phyloP scores from a whole-genome alignment of 192 early-diverging fungal species.

The Pilaira anomala region DNA sequence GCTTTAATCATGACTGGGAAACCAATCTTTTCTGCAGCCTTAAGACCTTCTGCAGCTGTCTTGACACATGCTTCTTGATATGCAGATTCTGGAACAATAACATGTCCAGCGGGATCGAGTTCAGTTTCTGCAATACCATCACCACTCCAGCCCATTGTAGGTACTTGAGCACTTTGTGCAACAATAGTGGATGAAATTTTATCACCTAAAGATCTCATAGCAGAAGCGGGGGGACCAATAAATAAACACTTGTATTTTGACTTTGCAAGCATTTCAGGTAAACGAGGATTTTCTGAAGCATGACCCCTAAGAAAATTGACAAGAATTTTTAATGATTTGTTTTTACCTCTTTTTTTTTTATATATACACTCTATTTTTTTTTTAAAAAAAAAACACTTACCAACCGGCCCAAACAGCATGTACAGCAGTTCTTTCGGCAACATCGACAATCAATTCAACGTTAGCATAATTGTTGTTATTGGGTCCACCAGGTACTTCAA shows the following conservation, averaged over 20 bases:
- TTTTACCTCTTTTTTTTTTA: not conserved
- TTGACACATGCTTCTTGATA: conserved; percentile 83
- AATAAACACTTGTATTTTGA: conserved; percentile 85
- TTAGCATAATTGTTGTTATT: conserved; percentile 99
- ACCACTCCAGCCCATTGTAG: conserved; percentile 95
- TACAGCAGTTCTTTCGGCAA: conserved; percentile 93
- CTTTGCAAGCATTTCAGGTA: conserved; percentile 87
- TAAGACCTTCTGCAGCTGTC: conserved; percentile 81
- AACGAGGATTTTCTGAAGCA: conserved; percentile 95
- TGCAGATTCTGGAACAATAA: conserved; percentile 77
- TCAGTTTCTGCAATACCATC: conserved; percentile 74
- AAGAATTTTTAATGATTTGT: conserved; percentile 1
- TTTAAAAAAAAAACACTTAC: conserved; percentile 34
- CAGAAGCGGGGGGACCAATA: conserved; percentile 93
- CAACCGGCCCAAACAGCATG: conserved; percentile 98
- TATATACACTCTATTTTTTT: not conserved
- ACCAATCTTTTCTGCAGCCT: conserved; percentile 84
- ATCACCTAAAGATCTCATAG: conserved; percentile 98
- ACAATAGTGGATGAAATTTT: conserved; percentile 99
- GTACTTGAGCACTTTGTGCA: conserved; percentile 94
- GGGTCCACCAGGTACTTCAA: conserved; percentile 96
- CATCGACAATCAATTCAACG: conserved; percentile 96
- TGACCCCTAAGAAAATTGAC: conserved; percentile 67
- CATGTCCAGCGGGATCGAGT: conserved; percentile 66
- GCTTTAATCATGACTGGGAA: conserved; percentile 99